Conservation (phyloP, 345 rosid species). For the Bruguiera parviflora region DNA sequence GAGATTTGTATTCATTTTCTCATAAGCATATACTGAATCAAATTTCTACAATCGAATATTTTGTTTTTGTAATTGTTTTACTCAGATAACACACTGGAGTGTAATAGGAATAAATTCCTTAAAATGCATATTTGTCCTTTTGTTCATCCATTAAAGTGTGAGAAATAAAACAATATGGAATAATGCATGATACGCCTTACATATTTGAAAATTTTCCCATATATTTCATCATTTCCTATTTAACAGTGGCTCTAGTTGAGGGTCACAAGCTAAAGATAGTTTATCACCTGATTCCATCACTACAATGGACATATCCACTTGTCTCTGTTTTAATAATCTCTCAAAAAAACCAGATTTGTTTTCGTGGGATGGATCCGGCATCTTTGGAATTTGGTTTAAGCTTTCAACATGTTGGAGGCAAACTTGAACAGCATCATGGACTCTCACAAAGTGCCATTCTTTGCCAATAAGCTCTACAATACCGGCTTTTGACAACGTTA, state of each 20-base stretch:
- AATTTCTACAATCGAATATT: no score
- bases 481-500: slow-evolving; percentile 74
- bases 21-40: no score
- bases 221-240: slow-evolving; percentile 11
- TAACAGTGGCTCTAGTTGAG: slow-evolving; percentile 66
- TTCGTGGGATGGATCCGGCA: slow-evolving; percentile 27
- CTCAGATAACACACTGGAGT: no score
- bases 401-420: slow-evolving; percentile 80
- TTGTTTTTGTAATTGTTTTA: no score
- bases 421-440: slow-evolving; percentile 93
- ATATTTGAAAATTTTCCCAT: no score
- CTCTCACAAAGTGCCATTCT: slow-evolving; percentile 92
- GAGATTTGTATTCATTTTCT: no score
- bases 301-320: slow-evolving; percentile 38
- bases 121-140: no score
- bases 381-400: slow-evolving; percentile 31
- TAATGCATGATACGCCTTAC: no score
- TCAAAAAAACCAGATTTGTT: slow-evolving; percentile 41
- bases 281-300: slow-evolving; percentile 51
- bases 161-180: no score
- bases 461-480: slow-evolving; percentile 76
- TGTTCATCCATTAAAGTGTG: no score
- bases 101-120: no score
- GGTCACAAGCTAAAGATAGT: slow-evolving; percentile 16
- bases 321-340: slow-evolving; percentile 39